Base-by-base conservation (phyloP, 306 rosid species). In the Malus orientalis region DNA sequence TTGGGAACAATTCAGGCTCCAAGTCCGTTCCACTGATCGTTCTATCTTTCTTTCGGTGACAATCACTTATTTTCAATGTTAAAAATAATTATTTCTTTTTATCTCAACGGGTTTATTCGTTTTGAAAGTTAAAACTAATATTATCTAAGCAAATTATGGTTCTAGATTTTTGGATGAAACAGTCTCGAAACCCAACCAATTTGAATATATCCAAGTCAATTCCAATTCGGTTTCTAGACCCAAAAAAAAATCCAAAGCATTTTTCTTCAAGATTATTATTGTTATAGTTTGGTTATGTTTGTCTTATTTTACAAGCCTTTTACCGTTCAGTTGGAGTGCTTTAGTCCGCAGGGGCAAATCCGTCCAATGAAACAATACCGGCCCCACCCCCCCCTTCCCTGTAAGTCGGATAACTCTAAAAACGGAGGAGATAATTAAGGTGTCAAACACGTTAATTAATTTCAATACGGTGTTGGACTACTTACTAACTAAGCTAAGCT, bases 391-490 rank as follows among this genome's bases (percentile, higher is more conserved):
- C 23, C 22, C 14, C 25, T 23, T 49, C n/a, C n/a, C 8, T 5
- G 6, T 2, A n/a, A 70, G 15, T 2, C 54, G 36, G 22, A 22
- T 3, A 18, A 40, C 10, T 6, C 23, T 6, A 16, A 9, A 10
- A 11, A 22, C 0, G 6, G 33, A 40, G 14, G 0, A 12, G 14
- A 59, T 59, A 59, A 11, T 20, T 19, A 30, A 66, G 29, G 9
- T 68, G 78, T 71, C 81, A 71, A 47, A 76, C 84, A 76, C 84
- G 81, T 55, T 81, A 76, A 33, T 20, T 18, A 54, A 61, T 66
- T 18, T 45, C 12, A 38, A 19, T 27, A n/a, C 51, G 51, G 8
- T 60, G 62, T 45, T 74, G 64, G 82, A 74, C 77, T 32, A n/a
- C 64, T 36, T 30, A 14, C 19, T 45, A 69, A 38, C 23, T 11